Base-by-base conservation (phyloP, 345 rosid genomes). In the Eucalyptus urophylla region DNA sequence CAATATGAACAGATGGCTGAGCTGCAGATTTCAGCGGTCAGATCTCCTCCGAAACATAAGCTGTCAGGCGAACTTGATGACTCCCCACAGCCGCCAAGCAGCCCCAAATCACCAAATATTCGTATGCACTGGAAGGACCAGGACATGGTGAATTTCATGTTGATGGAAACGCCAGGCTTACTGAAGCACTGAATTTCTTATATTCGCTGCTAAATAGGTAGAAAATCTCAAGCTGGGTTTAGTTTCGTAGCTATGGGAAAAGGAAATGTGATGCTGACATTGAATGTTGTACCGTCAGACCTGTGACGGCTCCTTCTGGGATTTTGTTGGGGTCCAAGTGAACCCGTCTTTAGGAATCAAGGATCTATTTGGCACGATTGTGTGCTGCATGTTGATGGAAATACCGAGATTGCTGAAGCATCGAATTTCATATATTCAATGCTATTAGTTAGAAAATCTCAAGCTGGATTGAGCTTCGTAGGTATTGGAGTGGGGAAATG, bases 141-240 rank as follows among this genome's bases (percentile, higher is more conserved):
- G 72, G 92, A 89, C 17, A 65, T n/a, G 19, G 53, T 89, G 91
- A 86, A 89, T 89, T 93, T 93, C 43, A 40, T 27, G 89, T 65
- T 94, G 93, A 86, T 90, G 8, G 91, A 86, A n/a, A 85, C 95
- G 14, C 94, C 95, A 31, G 51, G 90, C 49, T 65, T 88, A 49
- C 89, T 86, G 45, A 91, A 86, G 89, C 89, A 49, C 88, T 90
- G 93, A 91, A 50, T 49, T n/a, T 47, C 45, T 76, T 33, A 25
- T 89, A 60, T 44, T 3, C 13, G 14, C 21, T 72, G 47, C 83
- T n/a, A n/a, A n/a, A n/a, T n/a, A n/a, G n/a, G n/a, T n/a, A n/a
- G n/a, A n/a, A n/a, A n/a, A n/a, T n/a, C n/a, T n/a, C n/a, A n/a
- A n/a, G n/a, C n/a, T n/a, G n/a, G n/a, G n/a, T n/a, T n/a, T n/a